A percentile compares a stretch with the other conserved stretches of the same genome.
Conservation (phyloP, 2,329 filamentous ascomycete genomes). For the Chaetomiaceae sp. region DNA sequence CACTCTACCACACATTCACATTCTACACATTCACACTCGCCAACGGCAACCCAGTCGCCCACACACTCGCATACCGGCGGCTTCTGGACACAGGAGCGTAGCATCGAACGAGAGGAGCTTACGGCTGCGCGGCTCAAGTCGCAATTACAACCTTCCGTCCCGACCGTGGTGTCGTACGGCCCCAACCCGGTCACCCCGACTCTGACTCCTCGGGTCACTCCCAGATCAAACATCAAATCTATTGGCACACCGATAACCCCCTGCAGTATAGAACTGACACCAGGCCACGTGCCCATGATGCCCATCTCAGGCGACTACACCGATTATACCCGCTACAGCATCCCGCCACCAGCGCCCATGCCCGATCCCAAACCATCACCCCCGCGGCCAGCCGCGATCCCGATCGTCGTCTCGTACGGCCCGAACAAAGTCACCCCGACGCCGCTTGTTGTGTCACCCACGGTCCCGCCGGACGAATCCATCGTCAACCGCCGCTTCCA, state of each 20-base stretch:
- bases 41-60: slow-evolving; percentile 24
- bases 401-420: slow-evolving; percentile 28
- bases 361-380: slow-evolving; percentile 18
- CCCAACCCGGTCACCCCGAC: slow-evolving; percentile 29
- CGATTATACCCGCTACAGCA: slow-evolving; percentile 20
- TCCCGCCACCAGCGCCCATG: slow-evolving; percentile 9
- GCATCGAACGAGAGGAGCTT: slow-evolving; percentile 26
- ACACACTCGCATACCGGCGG: slow-evolving; percentile 15
- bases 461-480: slow-evolving; percentile 26
- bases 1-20: slow-evolving; percentile 22
- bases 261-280: slow-evolving; percentile 14
- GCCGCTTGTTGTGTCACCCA: slow-evolving; percentile 22
- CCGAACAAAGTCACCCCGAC: slow-evolving; percentile 29
- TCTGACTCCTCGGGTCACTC: slow-evolving; percentile 19
- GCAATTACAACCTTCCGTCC: slow-evolving; percentile 12
- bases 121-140: slow-evolving; percentile 25
- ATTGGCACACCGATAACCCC: slow-evolving; percentile 17
- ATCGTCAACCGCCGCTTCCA: slow-evolving; percentile 19
- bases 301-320: slow-evolving; percentile 18
- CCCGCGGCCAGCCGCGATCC: slow-evolving; percentile 15
- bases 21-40: slow-evolving; percentile 22
- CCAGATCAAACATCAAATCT: slow-evolving; percentile 15
- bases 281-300: slow-evolving; percentile 16
- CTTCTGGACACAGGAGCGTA: slow-evolving; percentile 20
- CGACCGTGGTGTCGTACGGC: slow-evolving; percentile 25